These are phyloP conservation scores for Mycena metata DNA, from an alignment of 768 basidiomycete species.

Conservation along the genomic window DNA sequence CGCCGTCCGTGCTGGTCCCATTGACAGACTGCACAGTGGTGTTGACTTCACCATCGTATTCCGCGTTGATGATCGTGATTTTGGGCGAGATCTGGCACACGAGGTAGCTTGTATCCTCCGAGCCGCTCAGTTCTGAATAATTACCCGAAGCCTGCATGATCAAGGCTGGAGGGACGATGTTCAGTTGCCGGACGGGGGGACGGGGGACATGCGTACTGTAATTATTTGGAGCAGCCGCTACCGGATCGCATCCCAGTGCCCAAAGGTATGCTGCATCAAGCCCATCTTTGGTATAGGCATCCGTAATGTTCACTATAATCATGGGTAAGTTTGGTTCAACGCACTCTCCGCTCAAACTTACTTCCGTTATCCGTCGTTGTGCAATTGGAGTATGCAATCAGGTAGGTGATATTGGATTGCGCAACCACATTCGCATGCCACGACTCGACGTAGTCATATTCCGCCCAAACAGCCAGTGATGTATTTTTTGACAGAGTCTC, in stretches of 20 bases:
- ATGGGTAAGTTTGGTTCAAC: neutral
- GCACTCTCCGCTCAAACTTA: too few relatives aligned
- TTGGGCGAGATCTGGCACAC: constrained; percentile 26
- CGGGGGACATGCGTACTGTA: constrained; percentile 11
- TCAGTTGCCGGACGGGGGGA: too few relatives aligned
- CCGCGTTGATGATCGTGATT: neutral
- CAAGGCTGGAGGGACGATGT: constrained; percentile 1
- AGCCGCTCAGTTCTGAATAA: constrained; percentile 17
- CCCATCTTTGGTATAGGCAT: constrained; percentile 4
- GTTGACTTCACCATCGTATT: constrained; percentile 7
- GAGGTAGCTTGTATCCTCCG: constrained; percentile 19
- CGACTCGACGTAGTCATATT: neutral
- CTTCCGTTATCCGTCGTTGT: too few relatives aligned
- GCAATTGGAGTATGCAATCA: constrained; percentile 5
- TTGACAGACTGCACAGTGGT: neutral
- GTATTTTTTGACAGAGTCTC: neutral
- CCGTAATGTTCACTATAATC: constrained; percentile 25
- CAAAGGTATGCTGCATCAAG: constrained; percentile 10
- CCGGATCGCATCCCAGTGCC: constrained; percentile 25
- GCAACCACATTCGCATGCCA: neutral
- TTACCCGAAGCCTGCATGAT: constrained; percentile 20
- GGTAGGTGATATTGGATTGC: neutral
- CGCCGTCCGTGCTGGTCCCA: neutral
- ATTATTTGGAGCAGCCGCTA: constrained; percentile 10
- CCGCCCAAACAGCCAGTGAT: neutral